Percentiles rank a stretch among this genome's conserved stretches.
These are phyloP conservation scores for Fulvia fulva DNA, from an alignment of 2,329 filamentous ascomycete species.

Conservation along the genomic window DNA sequence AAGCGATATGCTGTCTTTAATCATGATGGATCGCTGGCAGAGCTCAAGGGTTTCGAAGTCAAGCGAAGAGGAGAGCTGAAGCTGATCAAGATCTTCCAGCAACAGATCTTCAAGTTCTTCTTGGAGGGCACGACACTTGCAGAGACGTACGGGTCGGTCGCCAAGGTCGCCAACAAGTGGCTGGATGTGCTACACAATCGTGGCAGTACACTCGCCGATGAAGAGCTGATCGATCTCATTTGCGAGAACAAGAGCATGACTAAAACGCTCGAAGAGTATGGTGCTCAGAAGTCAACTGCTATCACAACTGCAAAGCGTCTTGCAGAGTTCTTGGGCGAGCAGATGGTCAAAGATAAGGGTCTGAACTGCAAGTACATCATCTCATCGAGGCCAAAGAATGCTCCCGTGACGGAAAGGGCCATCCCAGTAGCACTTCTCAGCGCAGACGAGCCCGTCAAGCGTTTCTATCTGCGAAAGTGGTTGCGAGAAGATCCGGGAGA, in stretches of 20 bases:
- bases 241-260: constrained; percentile 98
- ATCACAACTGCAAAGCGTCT: constrained; percentile 95
- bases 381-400: constrained; percentile 76
- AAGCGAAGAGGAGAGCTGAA: constrained; percentile 97
- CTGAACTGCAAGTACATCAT: constrained; percentile 99
- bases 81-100: constrained; percentile 99
- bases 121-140: constrained; percentile 81
- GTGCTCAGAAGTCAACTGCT: constrained; percentile 92
- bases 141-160: constrained; percentile 87
- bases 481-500: constrained; percentile 86
- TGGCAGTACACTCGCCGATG: constrained; percentile 84
- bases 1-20: constrained; percentile 99
- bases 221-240: constrained; percentile 98
- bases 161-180: constrained; percentile 94
- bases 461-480: constrained; percentile 90
- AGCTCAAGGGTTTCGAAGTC: constrained; percentile 95
- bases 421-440: constrained; percentile 97
- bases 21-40: constrained; percentile 89
- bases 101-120: constrained; percentile 99
- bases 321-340: constrained; percentile 92
- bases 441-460: constrained; percentile 81
- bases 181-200: constrained; percentile 89
- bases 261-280: constrained; percentile 96
- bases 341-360: constrained; percentile 99
- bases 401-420: constrained; percentile 90